Evolutionary conservation across 306 rosid genomes (phyloP).

Genomic region (Begonia fuchsioides): DNA sequence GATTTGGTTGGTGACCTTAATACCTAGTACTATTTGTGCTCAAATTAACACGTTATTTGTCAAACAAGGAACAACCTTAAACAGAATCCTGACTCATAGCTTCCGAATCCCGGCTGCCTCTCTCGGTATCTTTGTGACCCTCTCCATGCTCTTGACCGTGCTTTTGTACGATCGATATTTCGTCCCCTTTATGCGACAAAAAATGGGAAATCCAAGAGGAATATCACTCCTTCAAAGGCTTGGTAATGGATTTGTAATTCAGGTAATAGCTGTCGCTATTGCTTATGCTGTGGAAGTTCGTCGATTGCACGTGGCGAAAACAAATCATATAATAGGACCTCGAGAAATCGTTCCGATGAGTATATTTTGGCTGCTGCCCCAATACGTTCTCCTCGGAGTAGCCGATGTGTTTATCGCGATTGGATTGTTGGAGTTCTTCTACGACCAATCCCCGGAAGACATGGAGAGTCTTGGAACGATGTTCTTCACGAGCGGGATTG

Average conservation of each 20-base stretch:
- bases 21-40: conserved; percentile 67
- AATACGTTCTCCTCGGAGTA: conserved; percentile 40
- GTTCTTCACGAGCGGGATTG: conserved; percentile 56
- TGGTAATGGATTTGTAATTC: conserved; percentile 35
- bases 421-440: conserved; percentile 66
- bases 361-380: conserved; percentile 69
- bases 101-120: conserved; percentile 45
- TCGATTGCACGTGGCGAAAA: conserved; percentile 27
- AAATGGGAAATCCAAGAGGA: conserved; percentile 34
- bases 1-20: conserved; percentile 55
- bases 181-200: conserved; percentile 34
- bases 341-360: conserved; percentile 51
- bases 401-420: conserved; percentile 45
- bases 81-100: conserved; percentile 15
- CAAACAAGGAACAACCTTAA: conserved; percentile 51
- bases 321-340: conserved; percentile 24
- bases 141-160: conserved; percentile 37
- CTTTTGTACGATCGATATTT: conserved; percentile 49
- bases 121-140: conserved; percentile 40
- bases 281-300: conserved; percentile 37
- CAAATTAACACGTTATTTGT: conserved; percentile 55
- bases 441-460: conserved; percentile 70
- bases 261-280: conserved; percentile 26
- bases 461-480: conserved; percentile 71
- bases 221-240: conserved; percentile 44